phyloP scores from a whole-genome alignment of 2,329 filamentous ascomycete species.

The Colletotrichum karsti region DNA sequence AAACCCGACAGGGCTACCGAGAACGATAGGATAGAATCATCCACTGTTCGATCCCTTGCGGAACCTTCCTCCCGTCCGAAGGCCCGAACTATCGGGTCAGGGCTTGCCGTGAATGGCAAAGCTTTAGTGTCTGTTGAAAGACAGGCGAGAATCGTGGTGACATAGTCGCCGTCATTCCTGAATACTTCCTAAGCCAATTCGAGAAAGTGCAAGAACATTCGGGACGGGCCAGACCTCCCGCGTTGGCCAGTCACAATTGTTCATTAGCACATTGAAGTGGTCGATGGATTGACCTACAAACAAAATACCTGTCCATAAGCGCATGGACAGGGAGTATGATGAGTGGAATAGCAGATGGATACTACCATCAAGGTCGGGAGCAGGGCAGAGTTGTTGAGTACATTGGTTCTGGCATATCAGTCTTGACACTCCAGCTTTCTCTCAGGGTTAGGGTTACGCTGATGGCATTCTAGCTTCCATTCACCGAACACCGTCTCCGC shows the following conservation, averaged over 20 bases:
- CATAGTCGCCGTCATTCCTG: no score
- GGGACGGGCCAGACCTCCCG: not conserved
- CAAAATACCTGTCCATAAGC: no score
- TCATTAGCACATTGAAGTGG: no score
- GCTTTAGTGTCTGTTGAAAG: not conserved
- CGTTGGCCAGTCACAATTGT: not conserved
- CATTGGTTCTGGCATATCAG: not conserved
- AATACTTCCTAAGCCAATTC: not conserved
- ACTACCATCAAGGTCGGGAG: not conserved
- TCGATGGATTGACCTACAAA: no score
- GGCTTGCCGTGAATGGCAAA: not conserved
- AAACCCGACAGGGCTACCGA: not conserved
- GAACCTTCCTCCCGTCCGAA: not conserved
- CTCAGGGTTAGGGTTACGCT: conserved; percentile 19
- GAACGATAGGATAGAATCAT: not conserved
- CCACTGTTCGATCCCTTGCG: not conserved
- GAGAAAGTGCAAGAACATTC: not conserved
- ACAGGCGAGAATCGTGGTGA: not conserved
- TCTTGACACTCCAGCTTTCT: not conserved
- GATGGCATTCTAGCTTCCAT: not conserved
- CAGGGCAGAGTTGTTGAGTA: not conserved
- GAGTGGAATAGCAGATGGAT: not conserved
- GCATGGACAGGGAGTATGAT: no score
- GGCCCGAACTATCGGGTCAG: conserved; percentile 1
- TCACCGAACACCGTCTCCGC: not conserved